These are phyloP conservation scores for Nothophaeocryptopus gaeumannii DNA, from an alignment of 2,329 filamentous ascomycete species.

Conservation along the genomic window DNA sequence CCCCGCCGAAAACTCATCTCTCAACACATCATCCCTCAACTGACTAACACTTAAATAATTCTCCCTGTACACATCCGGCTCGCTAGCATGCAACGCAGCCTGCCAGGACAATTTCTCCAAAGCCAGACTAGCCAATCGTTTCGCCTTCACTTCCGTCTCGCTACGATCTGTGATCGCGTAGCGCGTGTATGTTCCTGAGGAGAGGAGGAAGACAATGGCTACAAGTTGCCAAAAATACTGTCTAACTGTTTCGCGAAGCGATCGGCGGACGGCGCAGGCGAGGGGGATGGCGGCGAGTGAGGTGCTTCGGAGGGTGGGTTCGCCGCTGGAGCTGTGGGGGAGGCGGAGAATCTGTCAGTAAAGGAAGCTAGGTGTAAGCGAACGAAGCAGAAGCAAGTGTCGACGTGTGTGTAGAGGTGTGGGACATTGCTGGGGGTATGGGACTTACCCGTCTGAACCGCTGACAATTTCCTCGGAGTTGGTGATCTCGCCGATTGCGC, in stretches of 20 bases:
- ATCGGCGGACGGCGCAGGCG: conserved; percentile 75
- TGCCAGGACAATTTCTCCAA: conserved; percentile 79
- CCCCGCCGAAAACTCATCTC: conserved; percentile 72
- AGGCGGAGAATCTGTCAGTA: conserved; percentile 82
- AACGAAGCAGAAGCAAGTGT: conserved; percentile 4
- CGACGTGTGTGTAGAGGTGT: not conserved
- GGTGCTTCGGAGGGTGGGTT: conserved; percentile 68
- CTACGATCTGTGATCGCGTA: conserved; percentile 61
- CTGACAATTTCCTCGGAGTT: conserved; percentile 59
- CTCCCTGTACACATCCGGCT: conserved; percentile 64
- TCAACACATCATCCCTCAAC: conserved; percentile 83
- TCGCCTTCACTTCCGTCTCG: conserved; percentile 69
- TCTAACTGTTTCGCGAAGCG: conserved; percentile 75
- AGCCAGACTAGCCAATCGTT: conserved; percentile 77
- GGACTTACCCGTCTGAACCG: conserved; percentile 58
- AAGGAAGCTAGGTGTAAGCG: conserved; percentile 23
- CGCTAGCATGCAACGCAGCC: conserved; percentile 71
- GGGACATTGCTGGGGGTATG: conserved; percentile 7
- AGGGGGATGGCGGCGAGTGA: conserved; percentile 90
- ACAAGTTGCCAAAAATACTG: conserved; percentile 83
- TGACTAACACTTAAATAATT: conserved; percentile 84
- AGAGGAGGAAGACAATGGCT: conserved; percentile 53
- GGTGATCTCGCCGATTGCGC: conserved; percentile 69
- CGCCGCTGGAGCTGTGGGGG: conserved; percentile 53
- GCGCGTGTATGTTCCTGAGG: conserved; percentile 61